Percentiles rank a stretch among this genome's conserved stretches.
These are phyloP conservation scores for Xylariaceae sp. DNA, from an alignment of 2,329 filamentous ascomycete genomes.

Conservation along the genomic window DNA sequence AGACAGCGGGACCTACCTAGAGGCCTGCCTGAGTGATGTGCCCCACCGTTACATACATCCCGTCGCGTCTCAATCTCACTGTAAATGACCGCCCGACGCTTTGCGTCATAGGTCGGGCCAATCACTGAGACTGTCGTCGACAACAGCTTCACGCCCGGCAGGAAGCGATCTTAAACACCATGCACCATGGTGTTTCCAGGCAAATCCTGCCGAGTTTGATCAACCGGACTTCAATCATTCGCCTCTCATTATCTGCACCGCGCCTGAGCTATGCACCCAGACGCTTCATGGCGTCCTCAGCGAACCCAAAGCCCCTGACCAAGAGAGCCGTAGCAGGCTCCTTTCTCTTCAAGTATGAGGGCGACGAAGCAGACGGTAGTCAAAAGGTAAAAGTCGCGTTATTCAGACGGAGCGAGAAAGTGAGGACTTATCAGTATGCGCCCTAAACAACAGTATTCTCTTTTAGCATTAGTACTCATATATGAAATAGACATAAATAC, in stretches of 20 bases:
- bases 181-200: no score
- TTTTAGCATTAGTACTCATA: constrained; percentile 1
- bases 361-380: constrained; percentile 23
- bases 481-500: constrained; percentile 45
- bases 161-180: no score
- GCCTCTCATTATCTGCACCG: not conserved
- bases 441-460: not conserved
- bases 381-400: constrained; percentile 50
- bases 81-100: no score
- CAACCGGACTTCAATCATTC: no score
- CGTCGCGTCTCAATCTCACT: no score
- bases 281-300: constrained; percentile 10
- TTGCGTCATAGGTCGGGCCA: no score
- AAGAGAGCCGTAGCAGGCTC: constrained; percentile 44
- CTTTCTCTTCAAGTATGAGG: constrained; percentile 47
- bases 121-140: no score
- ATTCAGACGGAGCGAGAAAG: constrained; percentile 57
- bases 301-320: constrained; percentile 16
- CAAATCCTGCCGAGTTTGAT: no score
- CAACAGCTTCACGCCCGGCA: no score
- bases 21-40: no score
- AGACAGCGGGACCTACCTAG: no score
- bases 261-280: constrained; percentile 1
- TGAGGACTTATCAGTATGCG: constrained; percentile 56
- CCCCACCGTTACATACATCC: no score